A percentile compares a stretch with the other conserved stretches of the same genome.
Conservation (phyloP, 148 eudicot genomes). For the Chenopodium formosanum region DNA sequence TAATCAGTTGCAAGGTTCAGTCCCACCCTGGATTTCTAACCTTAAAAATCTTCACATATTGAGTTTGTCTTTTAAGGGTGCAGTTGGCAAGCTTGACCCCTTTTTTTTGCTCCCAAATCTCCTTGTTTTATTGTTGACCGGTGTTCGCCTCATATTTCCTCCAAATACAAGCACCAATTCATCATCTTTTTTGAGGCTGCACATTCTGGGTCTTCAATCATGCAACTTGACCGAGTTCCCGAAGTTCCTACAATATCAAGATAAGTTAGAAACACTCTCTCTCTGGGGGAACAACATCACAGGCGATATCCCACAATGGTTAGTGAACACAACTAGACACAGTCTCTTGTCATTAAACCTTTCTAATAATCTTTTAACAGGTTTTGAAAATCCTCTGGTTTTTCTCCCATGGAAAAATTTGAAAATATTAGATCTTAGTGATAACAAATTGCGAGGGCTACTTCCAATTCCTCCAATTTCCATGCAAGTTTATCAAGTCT, state of each 20-base stretch:
- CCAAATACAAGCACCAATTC: not conserved
- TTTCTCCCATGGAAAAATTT: conserved; percentile 18
- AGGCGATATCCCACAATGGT: conserved; percentile 28
- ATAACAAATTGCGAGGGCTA: conserved; percentile 14
- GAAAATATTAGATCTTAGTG: not conserved
- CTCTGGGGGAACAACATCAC: not conserved
- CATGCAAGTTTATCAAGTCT: not conserved
- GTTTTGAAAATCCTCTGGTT: not conserved
- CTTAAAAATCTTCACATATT: not conserved
- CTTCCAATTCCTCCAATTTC: conserved; percentile 31
- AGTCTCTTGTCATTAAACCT: not conserved
- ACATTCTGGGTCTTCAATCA: not conserved
- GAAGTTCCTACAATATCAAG: not conserved
- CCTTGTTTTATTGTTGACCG: not conserved
- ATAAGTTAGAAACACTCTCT: not conserved
- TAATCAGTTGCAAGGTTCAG: conserved; percentile 3
- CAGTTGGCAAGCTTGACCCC: not conserved
- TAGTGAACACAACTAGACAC: conserved; percentile 24
- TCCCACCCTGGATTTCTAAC: not conserved
- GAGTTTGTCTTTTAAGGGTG: not conserved
- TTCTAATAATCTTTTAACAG: conserved; percentile 8
- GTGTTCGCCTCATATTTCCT: conserved; percentile 6
- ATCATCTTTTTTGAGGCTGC: not conserved
- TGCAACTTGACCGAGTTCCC: conserved; percentile 25
- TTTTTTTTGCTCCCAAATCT: conserved; percentile 10